Evolutionary conservation across 31 red algal genomes (phyloP).

Genomic region (Porphyra umbilicalis): DNA sequence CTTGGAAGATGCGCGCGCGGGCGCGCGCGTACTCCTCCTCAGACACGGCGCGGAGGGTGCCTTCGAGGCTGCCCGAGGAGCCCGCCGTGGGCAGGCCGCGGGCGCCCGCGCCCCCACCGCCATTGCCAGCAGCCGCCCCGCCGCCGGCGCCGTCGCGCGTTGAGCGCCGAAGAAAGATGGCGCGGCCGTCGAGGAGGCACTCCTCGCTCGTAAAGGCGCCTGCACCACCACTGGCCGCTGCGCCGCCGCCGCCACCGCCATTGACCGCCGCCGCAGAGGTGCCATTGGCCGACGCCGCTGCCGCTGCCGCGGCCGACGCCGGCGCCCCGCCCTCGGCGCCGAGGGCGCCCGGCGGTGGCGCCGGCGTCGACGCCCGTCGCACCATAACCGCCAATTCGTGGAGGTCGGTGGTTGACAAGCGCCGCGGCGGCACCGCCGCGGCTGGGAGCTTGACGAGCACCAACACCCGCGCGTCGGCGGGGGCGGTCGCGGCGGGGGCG

Average conservation of each 20-base stretch:
- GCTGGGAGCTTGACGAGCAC: slow-evolving; percentile 1
- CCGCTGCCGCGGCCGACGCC: too few relatives aligned
- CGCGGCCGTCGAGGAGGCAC: not conserved
- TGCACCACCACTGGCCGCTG: not conserved
- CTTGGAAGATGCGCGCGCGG: slow-evolving; percentile 7
- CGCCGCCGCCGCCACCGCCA: not conserved
- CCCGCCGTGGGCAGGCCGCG: slow-evolving; percentile 2
- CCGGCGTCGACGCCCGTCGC: not conserved
- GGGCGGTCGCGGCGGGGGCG: not conserved
- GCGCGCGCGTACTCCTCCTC: slow-evolving; percentile 21
- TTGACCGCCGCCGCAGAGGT: too few relatives aligned
- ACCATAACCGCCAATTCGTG: slow-evolving; percentile 1
- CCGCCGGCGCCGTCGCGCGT: not conserved
- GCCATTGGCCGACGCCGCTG: too few relatives aligned
- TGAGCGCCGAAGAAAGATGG: slow-evolving; percentile 1
- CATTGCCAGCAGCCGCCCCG: not conserved
- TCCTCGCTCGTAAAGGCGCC: not conserved
- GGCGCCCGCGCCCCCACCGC: not conserved
- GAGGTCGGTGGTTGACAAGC: slow-evolving; percentile 5
- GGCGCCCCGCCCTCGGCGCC: too few relatives aligned
- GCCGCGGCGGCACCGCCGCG: not conserved
- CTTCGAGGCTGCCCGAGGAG: not conserved
- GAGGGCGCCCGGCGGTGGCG: too few relatives aligned
- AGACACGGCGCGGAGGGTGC: slow-evolving; percentile 3
- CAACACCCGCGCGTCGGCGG: too few relatives aligned